Percentiles rank a stretch among this genome's conserved stretches.
Evolutionary conservation across 2,329 filamentous ascomycete genomes (phyloP).

Genomic region (Whalleya microplaca): DNA sequence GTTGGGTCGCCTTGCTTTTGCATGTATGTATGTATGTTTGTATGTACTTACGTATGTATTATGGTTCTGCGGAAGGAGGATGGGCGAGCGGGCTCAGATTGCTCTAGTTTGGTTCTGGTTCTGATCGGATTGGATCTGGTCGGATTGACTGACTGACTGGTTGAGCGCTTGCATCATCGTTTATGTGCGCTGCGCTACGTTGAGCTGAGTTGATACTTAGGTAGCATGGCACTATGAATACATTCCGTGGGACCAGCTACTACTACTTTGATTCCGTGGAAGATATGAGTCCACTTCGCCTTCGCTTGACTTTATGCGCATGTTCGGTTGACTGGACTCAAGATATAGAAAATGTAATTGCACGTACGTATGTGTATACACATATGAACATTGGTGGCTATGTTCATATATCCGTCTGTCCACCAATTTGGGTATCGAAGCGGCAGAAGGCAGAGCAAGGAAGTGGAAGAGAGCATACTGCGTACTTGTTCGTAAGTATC

Average conservation of each 20-base stretch:
- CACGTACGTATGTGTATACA: no score
- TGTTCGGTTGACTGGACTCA: no score
- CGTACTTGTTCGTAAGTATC: no score
- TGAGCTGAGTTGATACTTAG: background rate
- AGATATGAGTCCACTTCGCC: background rate
- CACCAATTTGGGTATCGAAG: no score
- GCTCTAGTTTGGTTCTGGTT: background rate
- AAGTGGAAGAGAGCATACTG: no score
- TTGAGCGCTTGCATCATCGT: background rate
- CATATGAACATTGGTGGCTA: no score
- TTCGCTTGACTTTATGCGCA: no score
- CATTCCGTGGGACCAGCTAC: background rate
- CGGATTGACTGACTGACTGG: background rate
- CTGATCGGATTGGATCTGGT: background rate
- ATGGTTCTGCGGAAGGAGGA: background rate
- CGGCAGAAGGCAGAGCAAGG: no score
- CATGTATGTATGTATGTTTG: background rate
- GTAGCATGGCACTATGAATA: background rate
- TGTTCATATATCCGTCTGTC: no score
- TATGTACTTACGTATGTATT: background rate
- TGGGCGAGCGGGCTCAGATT: background rate
- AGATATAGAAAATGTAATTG: no score
- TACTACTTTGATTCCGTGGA: background rate
- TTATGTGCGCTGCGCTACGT: no score
- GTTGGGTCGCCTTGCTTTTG: background rate